Conservation (phyloP, 306 rosid species). For the Casuarina glauca region DNA sequence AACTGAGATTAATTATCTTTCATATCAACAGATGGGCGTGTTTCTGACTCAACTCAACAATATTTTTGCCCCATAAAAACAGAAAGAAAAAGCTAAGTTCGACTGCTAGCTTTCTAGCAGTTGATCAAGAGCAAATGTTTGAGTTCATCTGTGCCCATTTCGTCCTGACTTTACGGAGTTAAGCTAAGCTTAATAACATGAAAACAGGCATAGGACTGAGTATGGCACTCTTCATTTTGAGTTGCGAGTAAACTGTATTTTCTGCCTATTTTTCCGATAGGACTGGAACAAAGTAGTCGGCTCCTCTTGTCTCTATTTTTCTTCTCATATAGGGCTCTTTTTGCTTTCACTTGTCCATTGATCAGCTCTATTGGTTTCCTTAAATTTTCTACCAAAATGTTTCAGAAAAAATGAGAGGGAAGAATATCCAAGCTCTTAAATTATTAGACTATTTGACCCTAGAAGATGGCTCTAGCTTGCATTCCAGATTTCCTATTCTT, state of each 20-base stretch:
- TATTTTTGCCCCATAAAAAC: neutral
- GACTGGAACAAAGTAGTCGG: neutral
- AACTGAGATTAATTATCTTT: neutral
- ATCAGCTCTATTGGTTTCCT: neutral
- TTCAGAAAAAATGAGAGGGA: neutral
- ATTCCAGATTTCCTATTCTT: neutral
- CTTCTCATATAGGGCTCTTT: neutral
- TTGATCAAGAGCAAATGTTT: neutral
- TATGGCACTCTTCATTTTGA: neutral
- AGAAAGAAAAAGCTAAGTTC: neutral
- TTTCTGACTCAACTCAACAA: neutral
- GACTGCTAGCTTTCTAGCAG: neutral
- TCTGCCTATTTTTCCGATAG: neutral
- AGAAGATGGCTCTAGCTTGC: neutral
- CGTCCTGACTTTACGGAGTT: neutral
- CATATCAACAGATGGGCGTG: neutral
- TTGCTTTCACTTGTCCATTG: neutral
- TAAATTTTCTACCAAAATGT: neutral
- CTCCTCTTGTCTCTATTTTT: neutral
- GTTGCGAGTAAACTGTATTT: neutral
- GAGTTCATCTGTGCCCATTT: neutral
- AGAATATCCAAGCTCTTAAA: neutral
- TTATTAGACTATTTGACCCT: neutral
- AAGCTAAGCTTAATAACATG: neutral
- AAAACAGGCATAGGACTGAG: neutral